Conservation (phyloP, 441 rosid species). For the Sinapis alba region DNA sequence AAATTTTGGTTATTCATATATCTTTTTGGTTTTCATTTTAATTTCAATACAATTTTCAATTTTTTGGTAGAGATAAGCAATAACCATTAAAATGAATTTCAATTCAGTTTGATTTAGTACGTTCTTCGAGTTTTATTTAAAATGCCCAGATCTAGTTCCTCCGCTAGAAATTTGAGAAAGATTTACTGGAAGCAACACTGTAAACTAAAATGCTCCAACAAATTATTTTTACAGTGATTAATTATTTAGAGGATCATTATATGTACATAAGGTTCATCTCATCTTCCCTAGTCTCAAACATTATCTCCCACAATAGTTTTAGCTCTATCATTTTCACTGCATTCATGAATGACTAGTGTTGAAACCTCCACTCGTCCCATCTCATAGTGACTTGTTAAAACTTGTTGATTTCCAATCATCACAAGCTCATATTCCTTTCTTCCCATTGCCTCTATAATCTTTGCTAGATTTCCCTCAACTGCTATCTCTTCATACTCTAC, state of each 20-base stretch:
- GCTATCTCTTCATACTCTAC: constrained; percentile 23
- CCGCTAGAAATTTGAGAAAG: constrained; percentile 35
- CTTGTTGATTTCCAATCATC: constrained; percentile 36
- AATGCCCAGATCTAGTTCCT: constrained; percentile 42
- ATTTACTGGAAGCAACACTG: not conserved
- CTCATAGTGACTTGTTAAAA: constrained; percentile 9
- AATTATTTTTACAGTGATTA: not conserved
- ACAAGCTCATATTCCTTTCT: constrained; percentile 39
- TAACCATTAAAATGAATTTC: not conserved
- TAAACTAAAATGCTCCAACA: not conserved
- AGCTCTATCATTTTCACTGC: not conserved
- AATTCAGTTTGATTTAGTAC: not conserved
- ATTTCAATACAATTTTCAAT: no score
- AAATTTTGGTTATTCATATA: not conserved
- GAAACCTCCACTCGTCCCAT: not conserved
- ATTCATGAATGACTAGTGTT: constrained; percentile 15
- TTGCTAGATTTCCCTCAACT: constrained; percentile 4
- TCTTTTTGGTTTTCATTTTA: no score
- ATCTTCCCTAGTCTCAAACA: constrained; percentile 17
- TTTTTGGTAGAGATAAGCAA: not conserved
- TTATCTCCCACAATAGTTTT: constrained; percentile 6
- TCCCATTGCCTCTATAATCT: constrained; percentile 27
- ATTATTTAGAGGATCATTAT: not conserved
- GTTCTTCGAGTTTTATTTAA: not conserved
- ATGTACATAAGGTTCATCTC: not conserved